phyloP scores from a whole-genome alignment of 805 yeast genomes.

The Blastobotrys attinorum region DNA sequence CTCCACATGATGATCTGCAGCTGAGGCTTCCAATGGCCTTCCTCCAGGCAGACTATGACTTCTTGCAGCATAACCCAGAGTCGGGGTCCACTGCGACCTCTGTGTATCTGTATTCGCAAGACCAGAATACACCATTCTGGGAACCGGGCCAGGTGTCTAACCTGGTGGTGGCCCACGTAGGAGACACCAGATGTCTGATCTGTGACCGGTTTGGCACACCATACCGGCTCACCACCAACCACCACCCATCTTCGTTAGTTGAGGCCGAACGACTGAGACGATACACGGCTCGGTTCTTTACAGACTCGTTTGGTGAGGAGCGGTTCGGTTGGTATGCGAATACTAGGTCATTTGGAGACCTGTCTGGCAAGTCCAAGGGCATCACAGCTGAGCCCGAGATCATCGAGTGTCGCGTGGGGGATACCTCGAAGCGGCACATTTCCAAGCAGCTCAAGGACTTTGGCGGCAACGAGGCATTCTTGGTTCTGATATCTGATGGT shows the following conservation, averaged over 20 bases:
- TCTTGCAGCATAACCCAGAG: conserved; percentile 29
- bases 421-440: conserved; percentile 20
- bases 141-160: conserved; percentile 58
- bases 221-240: conserved; percentile 67
- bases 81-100: conserved; percentile 71
- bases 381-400: conserved; percentile 91
- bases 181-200: conserved; percentile 84
- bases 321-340: conserved; percentile 78
- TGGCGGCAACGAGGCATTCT: conserved; percentile 83
- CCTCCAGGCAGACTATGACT: conserved; percentile 57
- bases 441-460: conserved; percentile 20
- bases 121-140: conserved; percentile 39
- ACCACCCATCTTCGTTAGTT: conserved; percentile 77
- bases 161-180: conserved; percentile 78
- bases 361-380: conserved; percentile 72
- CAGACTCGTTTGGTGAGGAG: conserved; percentile 91
- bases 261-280: conserved; percentile 68
- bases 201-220: conserved; percentile 78
- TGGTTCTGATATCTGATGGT: conserved; percentile 83
- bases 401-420: conserved; percentile 59
- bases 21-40: conserved; percentile 57
- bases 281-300: conserved; percentile 54
- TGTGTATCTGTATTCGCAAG: conserved; percentile 45
- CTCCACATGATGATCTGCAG: conserved; percentile 45
- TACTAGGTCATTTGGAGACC: conserved; percentile 91